Conservation (phyloP, 176 grass and related monocot genomes). For the Panicum miliaceum region DNA sequence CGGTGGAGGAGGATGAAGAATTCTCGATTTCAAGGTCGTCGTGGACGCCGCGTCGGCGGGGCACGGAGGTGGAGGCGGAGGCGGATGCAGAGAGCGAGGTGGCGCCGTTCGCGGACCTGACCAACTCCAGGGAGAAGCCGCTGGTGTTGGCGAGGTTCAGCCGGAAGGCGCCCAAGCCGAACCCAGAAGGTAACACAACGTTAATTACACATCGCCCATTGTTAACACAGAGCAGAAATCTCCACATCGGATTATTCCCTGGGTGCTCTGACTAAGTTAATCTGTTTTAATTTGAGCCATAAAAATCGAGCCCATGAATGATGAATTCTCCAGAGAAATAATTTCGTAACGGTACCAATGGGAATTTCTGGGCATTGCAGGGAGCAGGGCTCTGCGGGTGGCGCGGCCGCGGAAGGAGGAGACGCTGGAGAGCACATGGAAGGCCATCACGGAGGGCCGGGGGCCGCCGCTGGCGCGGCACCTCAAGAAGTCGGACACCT, state of each 20-base stretch:
- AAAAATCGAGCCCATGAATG: not conserved
- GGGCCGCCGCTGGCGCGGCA: constrained; percentile 75
- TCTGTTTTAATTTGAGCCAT: not conserved
- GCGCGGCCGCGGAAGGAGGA: constrained; percentile 64
- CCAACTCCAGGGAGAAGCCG: constrained; percentile 66
- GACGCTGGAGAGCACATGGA: constrained; percentile 95
- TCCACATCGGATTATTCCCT: not conserved
- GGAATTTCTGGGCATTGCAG: constrained; percentile 25
- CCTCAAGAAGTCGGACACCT: constrained; percentile 97
- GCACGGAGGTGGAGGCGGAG: not conserved
- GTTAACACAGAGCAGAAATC: not conserved
- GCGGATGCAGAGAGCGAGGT: constrained; percentile 19
- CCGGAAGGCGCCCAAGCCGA: constrained; percentile 64
- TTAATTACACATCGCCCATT: not conserved
- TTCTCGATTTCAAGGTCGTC: constrained; percentile 61
- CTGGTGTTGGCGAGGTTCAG: constrained; percentile 61
- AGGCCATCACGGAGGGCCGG: constrained; percentile 90
- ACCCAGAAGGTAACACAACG: constrained; percentile 68
- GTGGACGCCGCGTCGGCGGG: constrained; percentile 56
- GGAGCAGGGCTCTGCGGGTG: constrained; percentile 67
- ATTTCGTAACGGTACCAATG: not conserved
- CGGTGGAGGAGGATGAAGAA: constrained; percentile 39
- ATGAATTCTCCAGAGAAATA: not conserved
- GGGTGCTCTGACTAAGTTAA: not conserved
- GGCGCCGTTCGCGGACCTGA: constrained; percentile 43